Conservation (phyloP, 768 basidiomycete species). For the Phylloporus sp. region DNA sequence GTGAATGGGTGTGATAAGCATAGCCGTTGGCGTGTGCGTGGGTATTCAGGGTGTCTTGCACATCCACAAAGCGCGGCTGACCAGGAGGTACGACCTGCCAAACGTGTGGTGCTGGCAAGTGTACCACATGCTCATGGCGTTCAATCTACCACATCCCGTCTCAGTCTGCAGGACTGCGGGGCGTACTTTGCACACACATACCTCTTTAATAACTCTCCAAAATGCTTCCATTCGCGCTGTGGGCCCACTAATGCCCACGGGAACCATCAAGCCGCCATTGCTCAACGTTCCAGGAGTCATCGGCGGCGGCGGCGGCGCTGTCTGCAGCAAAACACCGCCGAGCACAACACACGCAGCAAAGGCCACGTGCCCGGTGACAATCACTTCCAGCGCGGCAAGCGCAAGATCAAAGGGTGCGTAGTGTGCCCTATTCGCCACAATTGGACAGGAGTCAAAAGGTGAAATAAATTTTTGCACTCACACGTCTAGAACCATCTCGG, state of each 20-base stretch:
- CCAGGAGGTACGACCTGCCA: slow-evolving; percentile 72
- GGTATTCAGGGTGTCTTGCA: neutral
- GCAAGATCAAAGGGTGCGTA: slow-evolving; percentile 79
- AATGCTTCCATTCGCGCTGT: slow-evolving; percentile 79
- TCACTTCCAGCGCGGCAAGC: slow-evolving; percentile 73
- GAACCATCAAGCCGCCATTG: slow-evolving; percentile 11
- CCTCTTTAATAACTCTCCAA: slow-evolving; percentile 77
- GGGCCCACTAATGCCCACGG: slow-evolving; percentile 13
- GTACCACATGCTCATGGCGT: slow-evolving; percentile 76
- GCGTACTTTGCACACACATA: slow-evolving; percentile 31
- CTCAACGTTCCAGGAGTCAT: slow-evolving; percentile 9
- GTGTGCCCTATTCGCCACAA: slow-evolving; percentile 31
- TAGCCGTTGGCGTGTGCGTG: slow-evolving; percentile 10
- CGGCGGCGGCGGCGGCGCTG: slow-evolving; percentile 72
- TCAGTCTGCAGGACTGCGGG: neutral
- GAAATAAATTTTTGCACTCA: slow-evolving; percentile 36
- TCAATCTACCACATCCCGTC: slow-evolving; percentile 55
- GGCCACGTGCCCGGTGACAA: slow-evolving; percentile 77
- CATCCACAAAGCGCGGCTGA: slow-evolving; percentile 17
- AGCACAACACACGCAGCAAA: slow-evolving; percentile 82
- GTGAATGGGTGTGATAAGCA: slow-evolving; percentile 1
- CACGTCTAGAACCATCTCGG: slow-evolving; percentile 53
- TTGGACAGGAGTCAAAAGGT: neutral
- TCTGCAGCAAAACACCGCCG: slow-evolving; percentile 86
- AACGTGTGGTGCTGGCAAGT: slow-evolving; percentile 81